phyloP scores from a whole-genome alignment of 208 protist species.

The Acanthamoeba lenticulata region DNA sequence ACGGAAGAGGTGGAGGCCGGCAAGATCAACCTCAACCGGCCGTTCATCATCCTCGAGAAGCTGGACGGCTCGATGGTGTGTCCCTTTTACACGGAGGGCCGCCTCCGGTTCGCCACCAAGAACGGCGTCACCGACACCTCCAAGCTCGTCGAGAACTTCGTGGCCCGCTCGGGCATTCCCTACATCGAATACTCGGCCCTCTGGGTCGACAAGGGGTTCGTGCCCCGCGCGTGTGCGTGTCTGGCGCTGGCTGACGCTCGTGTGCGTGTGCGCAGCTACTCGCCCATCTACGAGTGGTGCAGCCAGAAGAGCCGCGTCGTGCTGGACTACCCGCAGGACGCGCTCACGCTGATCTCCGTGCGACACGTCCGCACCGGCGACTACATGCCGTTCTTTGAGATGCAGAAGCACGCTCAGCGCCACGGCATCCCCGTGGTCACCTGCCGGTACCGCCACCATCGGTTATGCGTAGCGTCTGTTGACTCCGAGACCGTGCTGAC shows the following conservation, averaged over 20 bases:
- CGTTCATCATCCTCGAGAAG: constrained; percentile 64
- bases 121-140: constrained; percentile 55
- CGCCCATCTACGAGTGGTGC: constrained; percentile 65
- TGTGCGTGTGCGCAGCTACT: neutral
- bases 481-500: too few relatives aligned
- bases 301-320: constrained; percentile 44
- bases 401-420: neutral
- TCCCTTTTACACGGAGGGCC: constrained; percentile 33
- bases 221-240: neutral
- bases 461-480: neutral
- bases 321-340: constrained; percentile 24
- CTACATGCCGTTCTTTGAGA: constrained; percentile 20
- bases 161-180: neutral
- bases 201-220: constrained; percentile 11
- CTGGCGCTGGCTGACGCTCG: neutral
- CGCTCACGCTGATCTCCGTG: constrained; percentile 20
- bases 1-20: constrained; percentile 32
- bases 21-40: constrained; percentile 58
- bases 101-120: constrained; percentile 26
- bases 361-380: neutral
- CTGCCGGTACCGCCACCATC: neutral
- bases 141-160: neutral
- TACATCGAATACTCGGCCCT: constrained; percentile 28
- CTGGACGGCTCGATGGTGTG: constrained; percentile 58
- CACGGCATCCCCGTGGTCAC: constrained; percentile 6